Evolutionary conservation across 2,329 filamentous ascomycete genomes (phyloP), one percentile per base, ranked within the genome.

Genomic region (Tolypocladium album): DNA sequence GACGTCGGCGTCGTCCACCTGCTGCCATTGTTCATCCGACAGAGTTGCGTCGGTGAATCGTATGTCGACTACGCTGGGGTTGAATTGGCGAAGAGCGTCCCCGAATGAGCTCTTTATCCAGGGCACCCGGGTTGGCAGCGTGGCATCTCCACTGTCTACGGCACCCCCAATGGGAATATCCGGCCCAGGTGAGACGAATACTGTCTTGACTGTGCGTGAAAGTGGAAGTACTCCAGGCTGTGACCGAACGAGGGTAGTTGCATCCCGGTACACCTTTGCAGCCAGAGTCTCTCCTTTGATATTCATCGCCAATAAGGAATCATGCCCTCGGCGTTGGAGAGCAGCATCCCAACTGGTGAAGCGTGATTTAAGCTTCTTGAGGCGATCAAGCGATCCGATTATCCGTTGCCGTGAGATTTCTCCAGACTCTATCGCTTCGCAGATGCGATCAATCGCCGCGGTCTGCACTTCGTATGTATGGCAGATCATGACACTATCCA

Each of bases 401-500:
- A 69, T 59, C 12, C 62, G 58, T 20, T 61, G n/a, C 9, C 62
- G 55, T 0, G 63, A 53, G 0, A 69, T 52, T 31, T 64, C 64
- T 6, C 64, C 62, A 4, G 56, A 39, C 20, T 61, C 58, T 4
- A 68, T 8, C 6, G 67, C 67, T 1, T 61, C 56, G 27, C 65
- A 69, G 22, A 68, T 34, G 22, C 67, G 63, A 55, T 69, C 66
- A n/a, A 69, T 56, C 9, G 66, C 63, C 1, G 61, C 66, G 3
- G 65, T 57, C 57, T 69, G 66, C 15, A 67, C 63, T 12, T 66
- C 62, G 56, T 63, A 67, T 0, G 67, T 69, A 56, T 69, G 67
- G 62, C 67, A 69, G 39, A 69, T 68, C 67, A 69, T 68, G 60
- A 67, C 64, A 53, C 65, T 69, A 59, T 69, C 67, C 20, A 66